These are phyloP conservation scores for Mortierella sp. DNA, from an alignment of 371 early-diverging fungal genomes.

Conservation along the genomic window DNA sequence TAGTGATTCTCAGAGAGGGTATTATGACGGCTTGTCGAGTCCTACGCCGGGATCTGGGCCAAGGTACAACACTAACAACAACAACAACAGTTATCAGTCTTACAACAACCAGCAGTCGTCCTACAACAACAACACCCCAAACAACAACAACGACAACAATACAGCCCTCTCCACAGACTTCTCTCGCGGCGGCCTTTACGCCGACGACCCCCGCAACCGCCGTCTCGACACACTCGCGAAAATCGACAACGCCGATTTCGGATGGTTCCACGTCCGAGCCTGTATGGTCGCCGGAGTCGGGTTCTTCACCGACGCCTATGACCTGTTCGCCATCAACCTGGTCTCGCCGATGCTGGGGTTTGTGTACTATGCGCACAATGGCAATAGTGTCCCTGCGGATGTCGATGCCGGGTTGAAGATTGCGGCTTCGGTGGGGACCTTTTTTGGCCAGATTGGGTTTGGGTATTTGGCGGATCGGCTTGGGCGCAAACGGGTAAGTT, in stretches of 20 bases:
- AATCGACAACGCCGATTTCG: constrained; percentile 66
- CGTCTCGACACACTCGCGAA: constrained; percentile 59
- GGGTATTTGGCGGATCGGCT: constrained; percentile 84
- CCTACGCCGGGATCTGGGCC: not conserved
- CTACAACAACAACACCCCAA: not conserved
- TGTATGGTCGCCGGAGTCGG: constrained; percentile 76
- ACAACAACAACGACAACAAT: constrained; percentile 8
- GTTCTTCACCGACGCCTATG: constrained; percentile 81
- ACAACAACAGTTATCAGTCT: not conserved
- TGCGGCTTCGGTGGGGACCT: constrained; percentile 80
- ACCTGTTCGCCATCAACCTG: constrained; percentile 76
- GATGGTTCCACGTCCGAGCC: constrained; percentile 76
- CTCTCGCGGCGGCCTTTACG: constrained; percentile 21
- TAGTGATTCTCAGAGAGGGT: not conserved
- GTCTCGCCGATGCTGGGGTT: constrained; percentile 79
- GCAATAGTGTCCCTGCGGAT: constrained; percentile 64
- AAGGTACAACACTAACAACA: not conserved
- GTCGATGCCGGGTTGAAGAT: constrained; percentile 81
- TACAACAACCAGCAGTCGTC: not conserved
- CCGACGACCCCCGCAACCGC: constrained; percentile 37
- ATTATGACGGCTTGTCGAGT: not conserved
- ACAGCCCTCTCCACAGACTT: constrained; percentile 22
- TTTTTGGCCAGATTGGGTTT: constrained; percentile 85
- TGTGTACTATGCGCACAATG: constrained; percentile 68
- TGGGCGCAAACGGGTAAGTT: constrained; percentile 75